Percentiles rank a stretch among this genome's conserved stretches.
phyloP scores from a whole-genome alignment of 352 stramenopile species.

The Phytophthora sp. region DNA sequence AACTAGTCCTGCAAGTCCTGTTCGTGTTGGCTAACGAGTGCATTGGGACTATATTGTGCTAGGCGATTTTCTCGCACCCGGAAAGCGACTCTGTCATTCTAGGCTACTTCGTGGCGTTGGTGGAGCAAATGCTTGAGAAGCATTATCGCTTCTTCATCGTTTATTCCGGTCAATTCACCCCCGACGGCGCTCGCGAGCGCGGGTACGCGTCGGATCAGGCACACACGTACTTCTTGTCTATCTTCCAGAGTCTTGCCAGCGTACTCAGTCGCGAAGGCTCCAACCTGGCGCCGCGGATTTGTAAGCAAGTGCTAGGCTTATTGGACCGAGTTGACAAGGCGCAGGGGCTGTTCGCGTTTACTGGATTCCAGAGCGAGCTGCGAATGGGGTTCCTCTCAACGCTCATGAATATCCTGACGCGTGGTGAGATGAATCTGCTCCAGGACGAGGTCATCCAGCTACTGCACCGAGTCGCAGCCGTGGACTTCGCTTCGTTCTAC shows the following conservation, averaged over 20 bases:
- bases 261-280: slow-evolving; percentile 62
- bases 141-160: slow-evolving; percentile 85
- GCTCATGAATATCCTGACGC: slow-evolving; percentile 78
- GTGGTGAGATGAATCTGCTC: slow-evolving; percentile 81
- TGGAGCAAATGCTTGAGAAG: slow-evolving; percentile 82
- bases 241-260: slow-evolving; percentile 76
- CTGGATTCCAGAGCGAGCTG: slow-evolving; percentile 74
- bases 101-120: slow-evolving; percentile 70
- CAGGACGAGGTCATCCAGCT: slow-evolving; percentile 78
- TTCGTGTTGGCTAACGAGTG: no score
- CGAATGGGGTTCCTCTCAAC: slow-evolving; percentile 80
- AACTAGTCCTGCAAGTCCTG: no score
- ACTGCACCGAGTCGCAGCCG: slow-evolving; percentile 68
- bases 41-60: no score
- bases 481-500: slow-evolving; percentile 84
- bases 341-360: slow-evolving; percentile 72
- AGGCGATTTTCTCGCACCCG: slow-evolving; percentile 75
- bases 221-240: slow-evolving; percentile 75
- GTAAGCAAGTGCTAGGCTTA: slow-evolving; percentile 72
- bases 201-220: slow-evolving; percentile 68
- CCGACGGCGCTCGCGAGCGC: slow-evolving; percentile 59
- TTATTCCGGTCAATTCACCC: slow-evolving; percentile 46
- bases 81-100: slow-evolving; percentile 76
- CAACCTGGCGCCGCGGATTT: slow-evolving; percentile 65
- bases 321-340: slow-evolving; percentile 72